These are phyloP conservation scores for Peronospora destructor DNA, from an alignment of 352 stramenopile genomes.

Conservation along the genomic window DNA sequence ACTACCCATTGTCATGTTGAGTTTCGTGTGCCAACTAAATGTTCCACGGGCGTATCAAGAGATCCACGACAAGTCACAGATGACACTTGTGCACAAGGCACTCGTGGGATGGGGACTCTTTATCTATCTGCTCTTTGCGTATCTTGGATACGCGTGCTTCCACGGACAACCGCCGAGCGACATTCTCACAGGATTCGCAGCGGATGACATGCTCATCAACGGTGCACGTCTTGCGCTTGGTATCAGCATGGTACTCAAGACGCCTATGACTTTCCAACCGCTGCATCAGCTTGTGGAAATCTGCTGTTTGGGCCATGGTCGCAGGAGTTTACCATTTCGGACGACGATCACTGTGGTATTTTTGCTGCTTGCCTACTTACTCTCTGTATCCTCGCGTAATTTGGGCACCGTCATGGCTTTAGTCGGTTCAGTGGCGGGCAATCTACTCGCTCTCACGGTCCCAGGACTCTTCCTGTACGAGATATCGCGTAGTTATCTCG, in stretches of 20 bases:
- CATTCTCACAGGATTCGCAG: conserved; percentile 68
- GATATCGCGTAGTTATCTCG: conserved; percentile 47
- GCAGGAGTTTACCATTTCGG: conserved; percentile 65
- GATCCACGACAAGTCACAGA: conserved; percentile 61
- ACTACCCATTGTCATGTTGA: conserved; percentile 73
- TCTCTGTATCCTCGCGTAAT: conserved; percentile 55
- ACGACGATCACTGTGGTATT: conserved; percentile 59
- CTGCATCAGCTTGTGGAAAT: conserved; percentile 72
- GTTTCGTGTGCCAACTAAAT: conserved; percentile 78
- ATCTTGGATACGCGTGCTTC: conserved; percentile 76
- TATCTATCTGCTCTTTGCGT: conserved; percentile 57
- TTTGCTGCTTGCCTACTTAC: conserved; percentile 53
- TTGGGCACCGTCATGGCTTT: conserved; percentile 73
- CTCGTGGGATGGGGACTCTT: conserved; percentile 46
- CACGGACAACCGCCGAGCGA: conserved; percentile 76
- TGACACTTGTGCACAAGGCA: conserved; percentile 59
- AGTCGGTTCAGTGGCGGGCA: conserved; percentile 63
- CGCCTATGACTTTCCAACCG: conserved; percentile 81
- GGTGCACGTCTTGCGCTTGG: conserved; percentile 64
- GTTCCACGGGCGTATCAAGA: conserved; percentile 75
- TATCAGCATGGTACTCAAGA: conserved; percentile 74
- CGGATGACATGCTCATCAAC: conserved; percentile 71
- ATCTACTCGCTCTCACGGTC: conserved; percentile 62
- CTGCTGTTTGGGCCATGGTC: conserved; percentile 59
- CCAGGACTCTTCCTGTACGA: conserved; percentile 75